Percentiles rank a stretch among this genome's conserved stretches.
Conservation (phyloP, 2,329 filamentous ascomycete species). For the Nemania abortiva region DNA sequence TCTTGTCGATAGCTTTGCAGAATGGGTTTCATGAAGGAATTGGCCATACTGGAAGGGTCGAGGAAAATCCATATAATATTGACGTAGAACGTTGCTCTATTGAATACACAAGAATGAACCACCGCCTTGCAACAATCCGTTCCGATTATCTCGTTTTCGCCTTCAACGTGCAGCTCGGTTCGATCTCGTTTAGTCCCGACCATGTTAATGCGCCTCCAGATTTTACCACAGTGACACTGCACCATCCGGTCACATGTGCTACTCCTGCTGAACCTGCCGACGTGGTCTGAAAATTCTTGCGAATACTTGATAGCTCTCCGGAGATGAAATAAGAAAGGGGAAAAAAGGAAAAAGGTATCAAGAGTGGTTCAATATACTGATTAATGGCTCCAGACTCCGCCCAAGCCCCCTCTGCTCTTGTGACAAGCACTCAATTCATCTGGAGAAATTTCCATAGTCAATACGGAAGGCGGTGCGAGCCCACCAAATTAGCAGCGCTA, state of each 20-base stretch:
- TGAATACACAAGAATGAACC: slow-evolving; percentile 38
- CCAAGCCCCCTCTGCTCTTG: slow-evolving; percentile 17
- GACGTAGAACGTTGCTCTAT: slow-evolving; percentile 37
- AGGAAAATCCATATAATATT: slow-evolving; percentile 22
- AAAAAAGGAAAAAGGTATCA: slow-evolving; percentile 38
- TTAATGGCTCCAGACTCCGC: slow-evolving; percentile 41
- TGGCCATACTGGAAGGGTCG: neutral
- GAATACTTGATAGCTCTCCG: slow-evolving; percentile 18
- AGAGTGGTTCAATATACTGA: slow-evolving; percentile 37
- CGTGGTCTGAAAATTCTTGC: slow-evolving; percentile 20
- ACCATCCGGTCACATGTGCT: slow-evolving; percentile 19
- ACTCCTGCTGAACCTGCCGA: slow-evolving; percentile 29
- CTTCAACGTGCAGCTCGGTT: slow-evolving; percentile 25
- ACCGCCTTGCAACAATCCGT: slow-evolving; percentile 29
- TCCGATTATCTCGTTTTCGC: slow-evolving; percentile 35
- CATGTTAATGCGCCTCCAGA: slow-evolving; percentile 26
- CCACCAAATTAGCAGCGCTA: slow-evolving; percentile 6
- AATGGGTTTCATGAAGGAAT: neutral
- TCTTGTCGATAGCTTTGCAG: too few relatives aligned
- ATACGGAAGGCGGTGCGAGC: slow-evolving; percentile 14
- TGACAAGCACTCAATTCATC: slow-evolving; percentile 14
- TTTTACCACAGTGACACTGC: slow-evolving; percentile 21
- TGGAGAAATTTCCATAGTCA: slow-evolving; percentile 9
- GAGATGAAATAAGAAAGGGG: slow-evolving; percentile 7
- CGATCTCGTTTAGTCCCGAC: slow-evolving; percentile 20